These are phyloP conservation scores for Tilletia walkeri DNA, from an alignment of 1,284 basidiomycete species.

Conservation along the genomic window DNA sequence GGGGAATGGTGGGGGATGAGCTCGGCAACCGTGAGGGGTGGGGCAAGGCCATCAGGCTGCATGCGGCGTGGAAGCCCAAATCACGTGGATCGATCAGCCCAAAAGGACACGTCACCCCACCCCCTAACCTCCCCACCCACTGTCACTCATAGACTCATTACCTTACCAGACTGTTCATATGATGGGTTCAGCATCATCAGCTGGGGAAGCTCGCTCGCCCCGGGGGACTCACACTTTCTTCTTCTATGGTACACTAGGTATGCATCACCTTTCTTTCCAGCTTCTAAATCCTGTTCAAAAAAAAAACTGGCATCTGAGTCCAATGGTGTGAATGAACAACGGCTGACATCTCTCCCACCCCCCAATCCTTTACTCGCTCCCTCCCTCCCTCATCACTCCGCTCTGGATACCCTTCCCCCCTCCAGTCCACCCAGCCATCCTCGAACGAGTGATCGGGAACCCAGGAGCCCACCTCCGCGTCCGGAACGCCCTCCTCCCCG, in stretches of 20 bases:
- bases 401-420: neutral
- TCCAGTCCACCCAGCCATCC: conserved; percentile 35
- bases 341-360: neutral
- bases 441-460: conserved; percentile 33
- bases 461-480: conserved; percentile 24
- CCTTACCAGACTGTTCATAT: too few relatives aligned
- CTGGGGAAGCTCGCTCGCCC: too few relatives aligned
- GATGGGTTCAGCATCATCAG: too few relatives aligned
- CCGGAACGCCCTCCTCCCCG: conserved; percentile 30
- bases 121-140: too few relatives aligned
- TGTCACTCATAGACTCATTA: too few relatives aligned
- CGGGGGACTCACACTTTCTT: conserved; percentile 25
- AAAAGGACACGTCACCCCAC: neutral
- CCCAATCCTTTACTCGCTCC: neutral
- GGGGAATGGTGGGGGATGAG: too few relatives aligned
- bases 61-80: too few relatives aligned
- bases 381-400: neutral
- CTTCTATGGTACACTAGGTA: conserved; percentile 40
- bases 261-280: neutral
- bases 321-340: neutral
- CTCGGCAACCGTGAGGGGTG: too few relatives aligned
- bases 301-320: neutral
- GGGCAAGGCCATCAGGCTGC: too few relatives aligned
- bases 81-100: neutral
- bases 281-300: neutral